Conservation (phyloP, 2,329 filamentous ascomycete genomes). For the Sarocladiaceae sp. region DNA sequence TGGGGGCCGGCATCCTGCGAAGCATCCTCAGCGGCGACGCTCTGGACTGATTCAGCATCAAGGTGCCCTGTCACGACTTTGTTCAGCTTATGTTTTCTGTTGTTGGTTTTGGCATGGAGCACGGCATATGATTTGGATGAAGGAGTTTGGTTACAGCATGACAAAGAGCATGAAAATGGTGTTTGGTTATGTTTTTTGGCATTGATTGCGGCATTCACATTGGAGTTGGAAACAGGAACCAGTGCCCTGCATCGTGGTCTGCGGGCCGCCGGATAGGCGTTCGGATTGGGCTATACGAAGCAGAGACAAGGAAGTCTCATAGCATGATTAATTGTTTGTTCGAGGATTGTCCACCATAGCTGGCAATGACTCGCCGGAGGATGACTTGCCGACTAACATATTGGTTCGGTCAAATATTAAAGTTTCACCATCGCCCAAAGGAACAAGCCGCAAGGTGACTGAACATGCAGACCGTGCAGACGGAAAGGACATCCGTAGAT, state of each 20-base stretch:
- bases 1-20: conserved; percentile 57
- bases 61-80: background rate
- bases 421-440: background rate
- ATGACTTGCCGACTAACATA: no score
- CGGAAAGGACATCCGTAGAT: background rate
- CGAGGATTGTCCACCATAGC: background rate
- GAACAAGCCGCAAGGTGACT: background rate
- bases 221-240: conserved; percentile 1
- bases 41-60: conserved; percentile 42
- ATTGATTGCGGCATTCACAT: background rate
- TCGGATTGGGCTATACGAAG: background rate
- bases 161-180: background rate
- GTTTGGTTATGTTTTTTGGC: background rate
- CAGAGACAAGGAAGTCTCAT: background rate
- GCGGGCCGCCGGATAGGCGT: background rate
- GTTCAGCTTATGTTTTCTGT: background rate
- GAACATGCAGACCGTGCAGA: background rate
- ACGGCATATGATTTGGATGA: background rate
- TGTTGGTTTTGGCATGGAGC: background rate
- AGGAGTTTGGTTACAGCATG: background rate
- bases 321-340: background rate
- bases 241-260: background rate
- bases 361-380: background rate
- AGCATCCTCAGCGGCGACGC: conserved; percentile 60
- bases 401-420: background rate